A percentile compares a stretch with the other conserved stretches of the same genome.
These are phyloP conservation scores for Elsinoe perseae DNA, from an alignment of 2,329 filamentous ascomycete species.

Conservation along the genomic window DNA sequence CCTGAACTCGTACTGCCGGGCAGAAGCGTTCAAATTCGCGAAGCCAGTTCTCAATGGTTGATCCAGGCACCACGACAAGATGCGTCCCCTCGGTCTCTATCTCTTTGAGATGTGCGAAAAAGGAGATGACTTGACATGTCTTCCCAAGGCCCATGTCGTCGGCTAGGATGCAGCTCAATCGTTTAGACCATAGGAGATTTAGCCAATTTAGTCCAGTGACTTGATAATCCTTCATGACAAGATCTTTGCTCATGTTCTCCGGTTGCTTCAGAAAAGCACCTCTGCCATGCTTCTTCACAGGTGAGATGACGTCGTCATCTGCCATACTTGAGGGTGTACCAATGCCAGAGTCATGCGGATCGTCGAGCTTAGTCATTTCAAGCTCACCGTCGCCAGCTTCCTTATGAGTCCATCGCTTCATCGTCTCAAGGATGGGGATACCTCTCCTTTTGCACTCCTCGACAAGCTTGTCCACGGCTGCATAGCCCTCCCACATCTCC, in stretches of 20 bases:
- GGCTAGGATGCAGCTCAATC: constrained; percentile 81
- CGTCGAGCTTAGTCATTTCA: constrained; percentile 49
- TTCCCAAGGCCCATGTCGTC: constrained; percentile 96
- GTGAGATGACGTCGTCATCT: constrained; percentile 25
- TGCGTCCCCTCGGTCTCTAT: constrained; percentile 62
- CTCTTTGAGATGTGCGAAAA: constrained; percentile 75
- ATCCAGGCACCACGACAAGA: constrained; percentile 83
- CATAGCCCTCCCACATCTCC: constrained; percentile 71
- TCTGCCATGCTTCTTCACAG: constrained; percentile 42
- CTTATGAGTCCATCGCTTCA: constrained; percentile 61
- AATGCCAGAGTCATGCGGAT: constrained; percentile 57
- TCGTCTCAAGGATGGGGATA: constrained; percentile 55
- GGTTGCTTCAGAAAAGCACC: constrained; percentile 57
- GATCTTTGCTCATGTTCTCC: constrained; percentile 63
- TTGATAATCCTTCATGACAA: constrained; percentile 86
- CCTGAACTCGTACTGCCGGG: constrained; percentile 61
- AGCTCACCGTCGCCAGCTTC: constrained; percentile 53
- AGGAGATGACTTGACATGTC: constrained; percentile 91
- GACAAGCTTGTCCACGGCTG: constrained; percentile 77
- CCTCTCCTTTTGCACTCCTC: constrained; percentile 66
- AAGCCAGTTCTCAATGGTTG: constrained; percentile 93
- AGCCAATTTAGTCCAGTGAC: constrained; percentile 94
- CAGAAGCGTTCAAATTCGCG: constrained; percentile 85
- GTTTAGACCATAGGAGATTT: constrained; percentile 68
- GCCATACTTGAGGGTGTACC: constrained; percentile 50